Evolutionary conservation across 2,329 filamentous ascomycete species (phyloP).

Genomic region (Cercospora zeae-maydis): DNA sequence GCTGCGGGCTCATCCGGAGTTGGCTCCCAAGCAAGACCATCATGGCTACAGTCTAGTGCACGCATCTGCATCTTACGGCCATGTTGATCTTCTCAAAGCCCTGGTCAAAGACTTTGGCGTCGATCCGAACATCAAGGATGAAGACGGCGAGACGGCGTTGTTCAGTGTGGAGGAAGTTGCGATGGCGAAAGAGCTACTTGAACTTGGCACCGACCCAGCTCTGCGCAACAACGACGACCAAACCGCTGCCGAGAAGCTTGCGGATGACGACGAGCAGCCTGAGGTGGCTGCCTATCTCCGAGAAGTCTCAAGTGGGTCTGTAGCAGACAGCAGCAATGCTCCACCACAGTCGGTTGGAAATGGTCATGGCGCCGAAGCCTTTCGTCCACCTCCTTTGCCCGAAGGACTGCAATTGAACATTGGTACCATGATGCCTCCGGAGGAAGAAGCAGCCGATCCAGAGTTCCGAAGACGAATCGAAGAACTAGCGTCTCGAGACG

Average conservation of each 20-base stretch:
- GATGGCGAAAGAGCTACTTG: conserved; percentile 73
- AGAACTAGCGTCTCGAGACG: conserved; percentile 75
- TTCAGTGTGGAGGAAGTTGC: conserved; percentile 84
- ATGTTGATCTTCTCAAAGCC: conserved; percentile 71
- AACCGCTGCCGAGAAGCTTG: conserved; percentile 77
- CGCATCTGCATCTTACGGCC: conserved; percentile 88
- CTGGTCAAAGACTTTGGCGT: conserved; percentile 75
- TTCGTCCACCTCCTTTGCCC: conserved; percentile 62
- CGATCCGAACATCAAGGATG: conserved; percentile 76
- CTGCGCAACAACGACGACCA: conserved; percentile 69
- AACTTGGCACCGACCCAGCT: conserved; percentile 66
- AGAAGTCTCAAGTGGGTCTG: conserved; percentile 26
- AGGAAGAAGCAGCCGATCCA: conserved; percentile 65
- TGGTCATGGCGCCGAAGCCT: conserved; percentile 22
- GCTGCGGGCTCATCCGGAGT: conserved; percentile 67
- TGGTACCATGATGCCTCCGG: conserved; percentile 61
- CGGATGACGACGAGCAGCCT: conserved; percentile 72
- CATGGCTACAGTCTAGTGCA: conserved; percentile 94
- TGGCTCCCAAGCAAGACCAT: conserved; percentile 77
- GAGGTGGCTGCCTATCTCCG: conserved; percentile 69
- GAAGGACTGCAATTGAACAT: conserved; percentile 74
- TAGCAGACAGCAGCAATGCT: not conserved
- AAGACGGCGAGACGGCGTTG: conserved; percentile 90
- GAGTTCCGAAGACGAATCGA: conserved; percentile 85
- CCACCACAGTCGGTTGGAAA: conserved; percentile 14